These are phyloP conservation scores for Pseudogymnoascus sp. DNA, from an alignment of 2,329 filamentous ascomycete genomes.

Conservation along the genomic window DNA sequence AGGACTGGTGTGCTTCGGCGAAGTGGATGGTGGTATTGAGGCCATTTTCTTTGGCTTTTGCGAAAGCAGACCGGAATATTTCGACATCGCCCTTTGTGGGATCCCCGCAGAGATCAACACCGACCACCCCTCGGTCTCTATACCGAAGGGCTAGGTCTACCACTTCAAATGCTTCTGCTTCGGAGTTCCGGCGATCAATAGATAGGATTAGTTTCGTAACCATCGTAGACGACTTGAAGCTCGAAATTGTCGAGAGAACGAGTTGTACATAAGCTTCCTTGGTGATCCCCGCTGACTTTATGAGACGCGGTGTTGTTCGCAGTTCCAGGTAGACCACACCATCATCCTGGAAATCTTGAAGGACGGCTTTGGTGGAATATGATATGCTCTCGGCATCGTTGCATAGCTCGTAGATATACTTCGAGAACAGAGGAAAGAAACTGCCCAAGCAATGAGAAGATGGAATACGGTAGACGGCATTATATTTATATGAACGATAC, in stretches of 20 bases:
- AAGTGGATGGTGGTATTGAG: conserved; percentile 69
- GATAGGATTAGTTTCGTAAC: conserved; percentile 63
- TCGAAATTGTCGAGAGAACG: conserved; percentile 55
- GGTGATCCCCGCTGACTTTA: conserved; percentile 42
- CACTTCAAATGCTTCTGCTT: conserved; percentile 51
- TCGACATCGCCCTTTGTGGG: conserved; percentile 54
- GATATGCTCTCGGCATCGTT: conserved; percentile 51
- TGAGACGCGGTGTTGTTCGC: conserved; percentile 66
- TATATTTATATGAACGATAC: neutral
- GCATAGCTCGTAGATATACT: conserved; percentile 70
- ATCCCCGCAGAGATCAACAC: conserved; percentile 72
- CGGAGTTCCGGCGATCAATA: conserved; percentile 57
- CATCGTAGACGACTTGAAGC: conserved; percentile 41
- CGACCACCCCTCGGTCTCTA: conserved; percentile 51
- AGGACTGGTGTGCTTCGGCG: conserved; percentile 56
- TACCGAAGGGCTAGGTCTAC: conserved; percentile 55
- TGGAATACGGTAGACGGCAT: conserved; percentile 10
- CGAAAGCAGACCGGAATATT: conserved; percentile 52
- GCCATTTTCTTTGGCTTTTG: conserved; percentile 43
- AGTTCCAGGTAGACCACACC: conserved; percentile 73
- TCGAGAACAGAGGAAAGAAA: conserved; percentile 72
- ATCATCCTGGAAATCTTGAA: conserved; percentile 58
- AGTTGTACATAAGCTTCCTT: conserved; percentile 52
- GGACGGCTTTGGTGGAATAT: conserved; percentile 56
- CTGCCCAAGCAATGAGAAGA: conserved; percentile 32